phyloP scores from a whole-genome alignment of 1,284 basidiomycete species.

The Sparassis latifolia region DNA sequence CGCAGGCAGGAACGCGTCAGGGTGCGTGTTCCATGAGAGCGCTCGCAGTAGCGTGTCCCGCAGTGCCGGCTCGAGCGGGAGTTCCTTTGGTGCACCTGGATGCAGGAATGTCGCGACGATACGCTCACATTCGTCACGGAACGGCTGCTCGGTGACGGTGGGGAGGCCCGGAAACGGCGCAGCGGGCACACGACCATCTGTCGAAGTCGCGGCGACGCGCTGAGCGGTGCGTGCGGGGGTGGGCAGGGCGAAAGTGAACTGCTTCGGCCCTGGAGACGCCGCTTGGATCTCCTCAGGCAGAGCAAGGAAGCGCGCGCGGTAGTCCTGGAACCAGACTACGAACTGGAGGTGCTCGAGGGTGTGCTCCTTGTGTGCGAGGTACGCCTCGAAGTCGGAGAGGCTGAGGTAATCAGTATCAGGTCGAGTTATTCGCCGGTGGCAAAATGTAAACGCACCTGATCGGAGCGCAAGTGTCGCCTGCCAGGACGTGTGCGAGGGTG shows the following conservation, averaged over 20 bases:
- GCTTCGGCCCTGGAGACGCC: conserved; percentile 14
- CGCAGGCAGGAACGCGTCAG: conserved; percentile 32
- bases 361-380: conserved; percentile 28
- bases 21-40: conserved; percentile 29
- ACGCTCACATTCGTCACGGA: conserved; percentile 27
- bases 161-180: conserved; percentile 1
- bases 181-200: neutral
- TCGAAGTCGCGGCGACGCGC: conserved; percentile 4
- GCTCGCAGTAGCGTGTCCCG: conserved; percentile 27
- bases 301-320: conserved; percentile 29
- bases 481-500: conserved; percentile 28
- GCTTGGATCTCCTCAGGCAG: conserved; percentile 17
- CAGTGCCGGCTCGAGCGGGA: conserved; percentile 27
- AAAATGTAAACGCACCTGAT: conserved; percentile 24
- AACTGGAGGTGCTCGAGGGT: conserved; percentile 37
- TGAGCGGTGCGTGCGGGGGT: conserved; percentile 17
- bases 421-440: neutral
- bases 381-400: conserved; percentile 32
- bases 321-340: conserved; percentile 38
- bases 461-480: conserved; percentile 35
- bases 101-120: conserved; percentile 32
- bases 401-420: conserved; percentile 3
- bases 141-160: conserved; percentile 17
- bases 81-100: conserved; percentile 28
- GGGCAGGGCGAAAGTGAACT: conserved; percentile 19